Base-by-base conservation (phyloP, 345 rosid species). In the Lumnitzera racemosa region DNA sequence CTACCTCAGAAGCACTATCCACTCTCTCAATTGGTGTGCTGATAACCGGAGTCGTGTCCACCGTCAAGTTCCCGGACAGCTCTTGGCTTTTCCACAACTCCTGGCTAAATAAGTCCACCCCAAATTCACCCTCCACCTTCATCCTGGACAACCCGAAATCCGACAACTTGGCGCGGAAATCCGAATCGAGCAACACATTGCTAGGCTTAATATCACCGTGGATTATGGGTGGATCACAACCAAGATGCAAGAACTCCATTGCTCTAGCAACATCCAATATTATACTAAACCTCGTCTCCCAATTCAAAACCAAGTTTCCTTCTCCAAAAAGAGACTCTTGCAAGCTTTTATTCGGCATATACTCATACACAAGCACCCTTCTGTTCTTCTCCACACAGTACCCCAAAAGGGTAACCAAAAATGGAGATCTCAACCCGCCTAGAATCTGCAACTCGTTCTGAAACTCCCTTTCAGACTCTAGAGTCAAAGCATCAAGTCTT, bases 121-220 rank as follows among this genome's bases (percentile, higher is more conserved):
- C 96, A 67, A 78, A 74, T 62, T 81, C 94, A 65, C 81, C 91
- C 55, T 94, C 97, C 12, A 81, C 85, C 70, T 90, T 94, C 46
- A 88, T 80, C 67, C 97, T 81, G 16, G 99, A 90, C 78, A 94
- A 67, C 24, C 97, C 99, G 47, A 94, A 94, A 80, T 94, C 99
- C 0, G 99, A 88, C 65, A 94, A 68, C 83, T 84, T 90, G n/a
- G 90, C 96, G 51, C 73, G 83, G 49, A 76, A 82, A 49, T 94
- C 95, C 63, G 87, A 79, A 69, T 90, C 96, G 2, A 94, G 87
- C 66, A 94, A 78, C 24, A 90, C 96, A 71, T 94, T 94, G 61
- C 99, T 88, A 0, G 99, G 99, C 79, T 94, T 94, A 12, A 94
- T 75, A 59, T 94, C 99, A 24, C 99, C 99, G 61, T 94, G 99